Conservation (phyloP, 139 green algal species). For the Coccomyxa sp. region DNA sequence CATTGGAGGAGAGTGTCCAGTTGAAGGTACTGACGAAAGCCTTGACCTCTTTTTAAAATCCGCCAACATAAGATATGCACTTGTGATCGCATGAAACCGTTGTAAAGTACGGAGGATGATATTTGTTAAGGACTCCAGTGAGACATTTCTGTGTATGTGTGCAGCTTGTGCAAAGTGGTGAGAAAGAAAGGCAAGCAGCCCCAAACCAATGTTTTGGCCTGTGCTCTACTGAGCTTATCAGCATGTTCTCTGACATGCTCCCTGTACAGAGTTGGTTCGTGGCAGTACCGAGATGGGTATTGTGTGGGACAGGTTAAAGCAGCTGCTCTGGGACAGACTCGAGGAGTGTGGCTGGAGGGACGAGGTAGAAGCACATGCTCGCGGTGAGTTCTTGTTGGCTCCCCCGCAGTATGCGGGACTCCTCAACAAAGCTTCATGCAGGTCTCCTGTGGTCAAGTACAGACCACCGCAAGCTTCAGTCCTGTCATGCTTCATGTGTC, state of each 20-base stretch:
- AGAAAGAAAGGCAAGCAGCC: neutral
- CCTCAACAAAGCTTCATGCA: neutral
- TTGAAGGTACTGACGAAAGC: neutral
- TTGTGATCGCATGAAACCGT: too few species aligned
- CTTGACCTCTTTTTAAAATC: neutral
- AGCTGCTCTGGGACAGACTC: constrained; percentile 42
- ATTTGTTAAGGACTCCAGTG: too few species aligned
- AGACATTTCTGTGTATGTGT: neutral
- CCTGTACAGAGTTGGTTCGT: too few species aligned
- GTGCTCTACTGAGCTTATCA: neutral
- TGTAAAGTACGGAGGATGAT: too few species aligned
- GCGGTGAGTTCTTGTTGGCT: neutral
- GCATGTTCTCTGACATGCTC: neutral
- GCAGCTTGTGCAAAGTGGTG: constrained; percentile 5
- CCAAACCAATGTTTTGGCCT: neutral
- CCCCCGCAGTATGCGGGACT: neutral
- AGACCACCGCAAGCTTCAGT: neutral
- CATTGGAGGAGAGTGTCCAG: neutral
- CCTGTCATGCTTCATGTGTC: too few species aligned
- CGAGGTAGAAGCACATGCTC: constrained; percentile 41
- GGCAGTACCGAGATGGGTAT: neutral
- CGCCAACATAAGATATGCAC: neutral
- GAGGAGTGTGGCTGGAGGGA: constrained; percentile 60
- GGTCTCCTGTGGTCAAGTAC: neutral
- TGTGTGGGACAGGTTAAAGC: constrained; percentile 28